A percentile compares a stretch with the other conserved stretches of the same genome.
These are phyloP conservation scores for Candolleomyces eurysporus DNA, from an alignment of 768 basidiomycete genomes.

Conservation along the genomic window DNA sequence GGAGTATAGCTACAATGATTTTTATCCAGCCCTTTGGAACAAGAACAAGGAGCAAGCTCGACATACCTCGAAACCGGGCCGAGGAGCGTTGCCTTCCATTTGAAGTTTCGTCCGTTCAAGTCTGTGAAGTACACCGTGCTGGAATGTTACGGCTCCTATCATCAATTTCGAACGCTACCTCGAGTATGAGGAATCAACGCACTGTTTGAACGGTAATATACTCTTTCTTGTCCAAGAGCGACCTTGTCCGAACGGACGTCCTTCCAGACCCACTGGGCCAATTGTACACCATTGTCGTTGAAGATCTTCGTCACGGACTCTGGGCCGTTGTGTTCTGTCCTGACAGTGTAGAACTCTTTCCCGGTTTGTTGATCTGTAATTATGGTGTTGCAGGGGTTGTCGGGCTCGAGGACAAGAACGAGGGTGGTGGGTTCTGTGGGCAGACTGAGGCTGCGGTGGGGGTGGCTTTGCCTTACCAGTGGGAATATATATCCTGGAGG, in stretches of 20 bases:
- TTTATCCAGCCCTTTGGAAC: neutral
- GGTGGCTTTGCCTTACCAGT: neutral
- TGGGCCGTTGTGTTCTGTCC: slow-evolving; percentile 28
- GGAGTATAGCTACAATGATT: slow-evolving; percentile 26
- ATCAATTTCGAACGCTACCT: too few species aligned
- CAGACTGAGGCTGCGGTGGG: neutral
- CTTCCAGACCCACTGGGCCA: slow-evolving; percentile 39
- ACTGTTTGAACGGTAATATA: slow-evolving; percentile 39
- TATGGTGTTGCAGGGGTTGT: slow-evolving; percentile 42
- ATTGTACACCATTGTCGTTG: slow-evolving; percentile 26
- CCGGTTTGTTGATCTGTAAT: slow-evolving; percentile 29
- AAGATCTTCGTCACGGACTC: slow-evolving; percentile 29
- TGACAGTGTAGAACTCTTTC: slow-evolving; percentile 34
- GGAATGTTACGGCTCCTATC: neutral
- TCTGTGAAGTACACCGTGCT: slow-evolving; percentile 39
- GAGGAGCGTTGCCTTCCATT: slow-evolving; percentile 40
- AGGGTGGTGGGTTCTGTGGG: neutral
- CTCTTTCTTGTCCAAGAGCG: slow-evolving; percentile 37
- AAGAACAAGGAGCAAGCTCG: neutral
- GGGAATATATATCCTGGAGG: neutral
- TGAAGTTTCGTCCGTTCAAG: slow-evolving; percentile 30
- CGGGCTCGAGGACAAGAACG: slow-evolving; percentile 33
- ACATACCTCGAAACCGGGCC: slow-evolving; percentile 32
- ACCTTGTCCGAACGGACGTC: slow-evolving; percentile 37
- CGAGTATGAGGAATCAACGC: slow-evolving; percentile 8